These are phyloP conservation scores for Astraeus odoratus DNA, from an alignment of 768 basidiomycete species.

Conservation along the genomic window DNA sequence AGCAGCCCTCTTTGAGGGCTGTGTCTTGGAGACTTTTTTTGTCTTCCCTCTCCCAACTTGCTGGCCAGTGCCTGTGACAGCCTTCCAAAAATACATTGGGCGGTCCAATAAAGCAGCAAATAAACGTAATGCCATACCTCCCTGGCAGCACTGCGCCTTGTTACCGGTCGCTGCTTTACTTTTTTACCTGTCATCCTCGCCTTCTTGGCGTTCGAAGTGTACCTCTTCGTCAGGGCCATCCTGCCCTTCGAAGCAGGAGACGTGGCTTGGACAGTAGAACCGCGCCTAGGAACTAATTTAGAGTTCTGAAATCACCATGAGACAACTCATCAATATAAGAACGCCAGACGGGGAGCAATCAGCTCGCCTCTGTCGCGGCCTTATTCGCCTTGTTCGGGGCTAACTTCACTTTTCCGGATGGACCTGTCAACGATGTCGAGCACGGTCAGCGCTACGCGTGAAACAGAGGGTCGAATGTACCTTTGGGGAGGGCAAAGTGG, in stretches of 20 bases:
- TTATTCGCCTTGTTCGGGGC: slow-evolving; percentile 9
- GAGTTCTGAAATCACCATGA: slow-evolving; percentile 10
- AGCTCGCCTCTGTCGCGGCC: slow-evolving; percentile 12
- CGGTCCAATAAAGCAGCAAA: not conserved
- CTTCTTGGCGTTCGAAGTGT: slow-evolving; percentile 21
- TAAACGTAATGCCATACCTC: slow-evolving; percentile 4
- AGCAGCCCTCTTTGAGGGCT: slow-evolving; percentile 20
- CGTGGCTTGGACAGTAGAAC: not conserved
- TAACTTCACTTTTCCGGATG: slow-evolving; percentile 23
- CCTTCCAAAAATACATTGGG: not conserved
- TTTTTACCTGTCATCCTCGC: slow-evolving; percentile 11
- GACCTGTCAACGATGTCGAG: slow-evolving; percentile 13
- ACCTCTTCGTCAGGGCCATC: slow-evolving; percentile 11
- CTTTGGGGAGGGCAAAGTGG: slow-evolving; percentile 54
- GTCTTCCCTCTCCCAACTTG: not conserved
- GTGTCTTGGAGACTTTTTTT: not conserved
- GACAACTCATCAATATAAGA: not conserved
- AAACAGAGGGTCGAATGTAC: slow-evolving; percentile 3
- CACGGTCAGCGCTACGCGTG: not conserved
- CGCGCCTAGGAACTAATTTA: slow-evolving; percentile 4
- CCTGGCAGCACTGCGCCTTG: slow-evolving; percentile 3
- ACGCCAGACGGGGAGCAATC: not conserved
- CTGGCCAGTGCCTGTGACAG: not conserved
- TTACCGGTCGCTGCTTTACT: slow-evolving; percentile 4
- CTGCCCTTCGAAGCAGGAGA: slow-evolving; percentile 1